Evolutionary conservation across 2,329 filamentous ascomycete species (phyloP).

Genomic region (Pseudocercospora fuligena): DNA sequence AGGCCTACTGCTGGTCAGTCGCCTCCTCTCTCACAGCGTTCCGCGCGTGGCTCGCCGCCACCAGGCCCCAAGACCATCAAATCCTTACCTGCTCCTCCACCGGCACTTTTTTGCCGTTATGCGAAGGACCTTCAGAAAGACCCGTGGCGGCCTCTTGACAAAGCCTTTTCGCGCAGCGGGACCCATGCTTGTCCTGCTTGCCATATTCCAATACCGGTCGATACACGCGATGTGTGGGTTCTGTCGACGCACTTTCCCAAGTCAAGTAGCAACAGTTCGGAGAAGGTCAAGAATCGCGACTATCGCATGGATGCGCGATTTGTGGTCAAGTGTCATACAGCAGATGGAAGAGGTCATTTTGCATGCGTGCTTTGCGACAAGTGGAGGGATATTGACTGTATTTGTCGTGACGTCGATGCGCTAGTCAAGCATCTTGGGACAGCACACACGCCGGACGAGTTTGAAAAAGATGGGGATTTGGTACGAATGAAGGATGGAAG

Average conservation of each 20-base stretch:
- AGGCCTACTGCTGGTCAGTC: slow-evolving; percentile 2
- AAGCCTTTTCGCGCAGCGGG: slow-evolving; percentile 23
- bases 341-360: slow-evolving; percentile 24
- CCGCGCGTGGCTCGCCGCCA: slow-evolving; percentile 14
- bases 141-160: slow-evolving; percentile 21
- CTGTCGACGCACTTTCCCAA: slow-evolving; percentile 23
- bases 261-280: background rate
- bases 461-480: slow-evolving; percentile 32
- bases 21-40: slow-evolving; percentile 6
- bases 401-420: slow-evolving; percentile 31
- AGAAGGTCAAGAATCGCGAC: slow-evolving; percentile 21
- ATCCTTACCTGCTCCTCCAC: slow-evolving; percentile 23
- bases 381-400: slow-evolving; percentile 28
- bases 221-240: slow-evolving; percentile 32
- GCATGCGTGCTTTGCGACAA: slow-evolving; percentile 33
- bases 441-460: slow-evolving; percentile 32
- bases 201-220: slow-evolving; percentile 29
- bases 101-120: slow-evolving; percentile 27
- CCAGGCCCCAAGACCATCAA: slow-evolving; percentile 15
- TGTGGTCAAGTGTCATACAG: slow-evolving; percentile 32
- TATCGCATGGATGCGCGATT: slow-evolving; percentile 32
- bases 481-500: slow-evolving; percentile 28
- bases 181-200: slow-evolving; percentile 31
- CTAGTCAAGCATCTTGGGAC: slow-evolving; percentile 34
- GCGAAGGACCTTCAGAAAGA: slow-evolving; percentile 24